Evolutionary conservation across 1,139 yeast genomes (phyloP), one percentile per base, ranked within the genome.

Genomic region (Saccharomyces pastorianus): DNA sequence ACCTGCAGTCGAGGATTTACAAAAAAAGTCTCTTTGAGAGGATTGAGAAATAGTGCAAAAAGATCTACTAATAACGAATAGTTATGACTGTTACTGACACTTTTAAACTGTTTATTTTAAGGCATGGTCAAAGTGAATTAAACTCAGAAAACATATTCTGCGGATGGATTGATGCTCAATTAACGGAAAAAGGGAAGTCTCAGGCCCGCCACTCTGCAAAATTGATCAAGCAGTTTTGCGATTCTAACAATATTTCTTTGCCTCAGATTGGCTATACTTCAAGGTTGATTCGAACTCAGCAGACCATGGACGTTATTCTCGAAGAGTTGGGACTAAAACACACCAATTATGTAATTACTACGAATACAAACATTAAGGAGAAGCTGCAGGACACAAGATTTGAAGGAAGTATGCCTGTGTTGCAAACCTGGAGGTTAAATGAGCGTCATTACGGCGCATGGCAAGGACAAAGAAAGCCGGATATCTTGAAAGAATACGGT

Each of bases 51-150:
- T 2, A 9, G 20, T 23, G 25, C 25, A 23, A 23, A 23, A 23
- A 23, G 25, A 23, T 23, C 7, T 8, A 23, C 17, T 25, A 23
- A 8, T 13, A 9, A 31, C 11, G 6, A n/a, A 11, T 13, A 27
- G 27, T 8, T 17, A 60, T 60, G 63, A 56, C 60, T 14, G 53
- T 38, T 20, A 47, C 46, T 20, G 56, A 57, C 20, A 65, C 64
- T 4, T 62, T 65, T 49, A 69, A 63, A 50, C 54, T 69, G 5
- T 61, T 66, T 48, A 53, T 67, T 13, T 53, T 69, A 32, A 68
- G 95, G 61, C 95, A 86, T 64, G 95, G 95, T 2, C 87, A 86
- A 64, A 82, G 88, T 17, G 80, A 82, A 64, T 81, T 88, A 79
- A 86, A 86, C 65, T 80, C 83, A 60, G 80, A 78, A 53, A 82